phyloP scores from a whole-genome alignment of 768 basidiomycete genomes.

The Termitomyces titanicus region DNA sequence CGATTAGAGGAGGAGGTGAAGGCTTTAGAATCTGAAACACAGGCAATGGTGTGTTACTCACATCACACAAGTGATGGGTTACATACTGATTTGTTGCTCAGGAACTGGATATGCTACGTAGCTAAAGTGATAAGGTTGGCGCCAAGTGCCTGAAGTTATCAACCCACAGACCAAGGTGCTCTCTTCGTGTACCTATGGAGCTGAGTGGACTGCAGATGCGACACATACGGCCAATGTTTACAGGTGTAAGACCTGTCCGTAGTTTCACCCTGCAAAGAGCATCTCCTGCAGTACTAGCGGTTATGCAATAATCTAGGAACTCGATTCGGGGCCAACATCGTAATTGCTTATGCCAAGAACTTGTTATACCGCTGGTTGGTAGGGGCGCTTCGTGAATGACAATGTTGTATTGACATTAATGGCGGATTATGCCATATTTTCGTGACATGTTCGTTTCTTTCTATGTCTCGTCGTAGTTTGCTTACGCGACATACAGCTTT shows the following conservation, averaged over 20 bases:
- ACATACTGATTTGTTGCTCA: conserved; percentile 1
- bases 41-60: conserved; percentile 42
- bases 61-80: neutral
- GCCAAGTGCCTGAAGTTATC: neutral
- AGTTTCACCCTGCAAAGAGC: neutral
- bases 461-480: neutral
- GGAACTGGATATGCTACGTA: conserved; percentile 19
- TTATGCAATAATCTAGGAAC: neutral
- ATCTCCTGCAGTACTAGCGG: neutral
- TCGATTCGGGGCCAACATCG: too few relatives aligned
- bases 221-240: neutral
- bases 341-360: neutral
- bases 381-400: neutral
- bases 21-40: conserved; percentile 58
- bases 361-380: neutral
- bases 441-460: neutral
- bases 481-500: neutral
- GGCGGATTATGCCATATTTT: neutral
- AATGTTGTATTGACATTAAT: neutral
- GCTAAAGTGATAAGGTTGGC: conserved; percentile 7
- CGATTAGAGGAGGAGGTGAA: conserved; percentile 61
- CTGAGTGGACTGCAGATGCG: neutral
- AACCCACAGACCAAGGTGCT: neutral
- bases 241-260: neutral
- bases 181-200: neutral